Conservation (phyloP, 345 rosid species). For the Melaleuca quinquenervia region DNA sequence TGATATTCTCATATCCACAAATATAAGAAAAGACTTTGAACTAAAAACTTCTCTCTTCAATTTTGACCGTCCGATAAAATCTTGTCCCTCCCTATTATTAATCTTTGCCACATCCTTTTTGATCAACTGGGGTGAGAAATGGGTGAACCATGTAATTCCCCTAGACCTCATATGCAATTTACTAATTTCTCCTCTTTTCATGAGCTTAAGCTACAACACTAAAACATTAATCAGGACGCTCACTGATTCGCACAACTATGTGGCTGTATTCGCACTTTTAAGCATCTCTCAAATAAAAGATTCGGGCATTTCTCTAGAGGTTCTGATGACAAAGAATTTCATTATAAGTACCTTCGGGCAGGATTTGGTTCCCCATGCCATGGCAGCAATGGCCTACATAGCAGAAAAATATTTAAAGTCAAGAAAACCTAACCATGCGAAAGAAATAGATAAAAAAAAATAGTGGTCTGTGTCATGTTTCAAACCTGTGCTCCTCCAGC, state of each 20-base stretch:
- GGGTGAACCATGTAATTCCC: background rate
- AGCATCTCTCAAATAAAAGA: background rate
- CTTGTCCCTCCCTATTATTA: background rate
- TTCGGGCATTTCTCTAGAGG: background rate
- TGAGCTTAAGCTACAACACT: background rate
- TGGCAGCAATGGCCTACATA: constrained; percentile 81
- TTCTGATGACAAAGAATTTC: background rate
- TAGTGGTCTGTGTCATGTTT: background rate
- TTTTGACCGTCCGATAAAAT: background rate
- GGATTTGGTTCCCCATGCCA: constrained; percentile 97
- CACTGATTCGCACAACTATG: background rate
- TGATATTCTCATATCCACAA: accelerated
- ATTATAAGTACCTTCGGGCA: constrained; percentile 73
- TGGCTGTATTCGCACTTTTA: background rate
- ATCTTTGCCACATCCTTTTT: background rate
- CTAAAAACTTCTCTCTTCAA: background rate
- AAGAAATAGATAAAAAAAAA: background rate
- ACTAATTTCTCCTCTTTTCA: background rate
- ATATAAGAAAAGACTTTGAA: background rate
- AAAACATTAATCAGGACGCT: background rate
- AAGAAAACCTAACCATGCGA: background rate
- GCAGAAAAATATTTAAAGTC: background rate
- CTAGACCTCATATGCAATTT: background rate
- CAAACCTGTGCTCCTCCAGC: constrained; percentile 96
- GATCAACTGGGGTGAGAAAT: background rate